Base-by-base conservation (phyloP, 2,329 filamentous ascomycete species). In the Clarireedia hainanense region DNA sequence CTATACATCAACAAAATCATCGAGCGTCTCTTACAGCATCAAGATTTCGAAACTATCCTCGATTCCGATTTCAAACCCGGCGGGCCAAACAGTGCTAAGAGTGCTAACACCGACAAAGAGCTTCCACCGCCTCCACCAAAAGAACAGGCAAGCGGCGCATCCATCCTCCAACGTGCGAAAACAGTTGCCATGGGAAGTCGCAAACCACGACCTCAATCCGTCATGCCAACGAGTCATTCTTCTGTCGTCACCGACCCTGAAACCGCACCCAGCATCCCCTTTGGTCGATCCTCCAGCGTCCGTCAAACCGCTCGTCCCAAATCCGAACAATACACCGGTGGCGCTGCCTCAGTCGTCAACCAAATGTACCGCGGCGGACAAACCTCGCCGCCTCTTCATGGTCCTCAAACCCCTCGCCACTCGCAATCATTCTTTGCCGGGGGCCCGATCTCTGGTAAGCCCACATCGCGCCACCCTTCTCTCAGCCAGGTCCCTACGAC, bases 1-100 rank as follows among this genome's bases (percentile, higher is more conserved):
- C 78, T 97, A 62, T 99, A 99, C 75, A 96, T 99, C 76, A 96
- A 97, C 80, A 95, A 94, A 75, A 97, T 99, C 71, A 96, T 99
- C 70, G 94, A 94, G 71, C 88, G 94, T 56, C 82, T 99, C 46
- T 80, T 99, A 60, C 88, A 95, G 69, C 89, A 96, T 72, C 88
- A 95, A 67, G 91, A 95, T 63, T 97, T 96, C 64, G 92, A 99
- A 73, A 85, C 89, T 60, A 95, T 97, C 58, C 78, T 96, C 42
- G 90, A 95, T 69, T 81, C 82, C 51, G 81, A 86, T 55, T 74
- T 76, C 61, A 83, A 84, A 68, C 71, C 65, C 10, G 61, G 60
- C 56, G 52, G 20, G 6, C 43, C 43, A 26, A 46, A 24, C 17
- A 46, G 49, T 42, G 10, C 20, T 7, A 55, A 55, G 27, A 47